These are phyloP conservation scores for Metarhizium guizhouense DNA, from an alignment of 2,329 filamentous ascomycete species.

Conservation along the genomic window DNA sequence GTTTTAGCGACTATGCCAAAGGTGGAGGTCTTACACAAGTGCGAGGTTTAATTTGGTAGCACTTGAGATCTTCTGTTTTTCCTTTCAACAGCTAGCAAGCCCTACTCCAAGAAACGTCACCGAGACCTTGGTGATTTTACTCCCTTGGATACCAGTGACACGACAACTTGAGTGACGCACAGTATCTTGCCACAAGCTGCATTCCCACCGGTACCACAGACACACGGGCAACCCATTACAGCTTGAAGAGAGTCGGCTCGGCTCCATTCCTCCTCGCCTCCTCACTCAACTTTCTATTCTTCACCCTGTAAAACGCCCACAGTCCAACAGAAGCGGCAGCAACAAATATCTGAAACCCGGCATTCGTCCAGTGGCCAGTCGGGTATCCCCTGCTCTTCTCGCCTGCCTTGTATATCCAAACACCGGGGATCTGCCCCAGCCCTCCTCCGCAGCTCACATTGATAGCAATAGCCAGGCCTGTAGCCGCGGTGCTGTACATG, in stretches of 20 bases:
- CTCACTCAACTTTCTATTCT: conserved; percentile 27
- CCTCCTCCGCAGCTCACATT: conserved; percentile 60
- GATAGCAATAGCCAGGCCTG: conserved; percentile 60
- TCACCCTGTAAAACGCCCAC: conserved; percentile 45
- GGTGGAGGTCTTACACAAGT: too few relatives aligned
- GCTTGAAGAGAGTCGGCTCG: conserved; percentile 31
- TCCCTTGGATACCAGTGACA: too few relatives aligned
- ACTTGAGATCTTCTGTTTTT: too few relatives aligned
- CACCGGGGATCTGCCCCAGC: conserved; percentile 61
- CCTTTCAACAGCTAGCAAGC: too few relatives aligned
- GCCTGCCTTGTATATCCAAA: conserved; percentile 63
- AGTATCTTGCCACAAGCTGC: neutral
- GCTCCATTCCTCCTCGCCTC: conserved; percentile 21
- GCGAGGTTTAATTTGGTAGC: too few relatives aligned
- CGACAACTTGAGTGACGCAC: too few relatives aligned
- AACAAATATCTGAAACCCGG: conserved; percentile 50
- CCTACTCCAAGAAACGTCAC: too few relatives aligned
- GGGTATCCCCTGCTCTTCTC: conserved; percentile 55
- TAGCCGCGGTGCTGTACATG: conserved; percentile 53
- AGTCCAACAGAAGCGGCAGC: conserved; percentile 36
- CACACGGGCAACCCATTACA: conserved; percentile 13
- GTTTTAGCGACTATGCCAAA: too few relatives aligned
- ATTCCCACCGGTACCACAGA: neutral
- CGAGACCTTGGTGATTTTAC: too few relatives aligned
- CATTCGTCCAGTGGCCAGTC: conserved; percentile 62